Evolutionary conservation across 495 filamentous ascomycete genomes (phyloP).

Genomic region (Haplographium delicatum): DNA sequence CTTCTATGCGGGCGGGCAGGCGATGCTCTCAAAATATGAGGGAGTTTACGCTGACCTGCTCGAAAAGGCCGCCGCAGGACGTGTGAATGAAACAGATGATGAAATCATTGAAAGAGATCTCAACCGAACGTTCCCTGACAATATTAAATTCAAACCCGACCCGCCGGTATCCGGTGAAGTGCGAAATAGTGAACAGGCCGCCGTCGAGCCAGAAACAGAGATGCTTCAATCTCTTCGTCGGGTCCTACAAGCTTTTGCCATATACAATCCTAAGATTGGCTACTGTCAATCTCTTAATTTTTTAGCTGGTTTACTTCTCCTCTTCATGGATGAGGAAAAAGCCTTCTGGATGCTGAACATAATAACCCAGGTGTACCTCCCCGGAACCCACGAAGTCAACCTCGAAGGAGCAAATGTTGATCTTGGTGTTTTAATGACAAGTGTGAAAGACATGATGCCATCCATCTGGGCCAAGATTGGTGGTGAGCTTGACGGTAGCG

Average conservation of each 20-base stretch:
- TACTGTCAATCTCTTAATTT: slow-evolving; percentile 98
- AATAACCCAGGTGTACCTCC: slow-evolving; percentile 81
- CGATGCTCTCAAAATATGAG: slow-evolving; percentile 63
- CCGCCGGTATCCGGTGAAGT: slow-evolving; percentile 17
- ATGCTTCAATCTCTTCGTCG: slow-evolving; percentile 77
- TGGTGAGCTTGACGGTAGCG: slow-evolving; percentile 59
- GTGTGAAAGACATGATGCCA: slow-evolving; percentile 77
- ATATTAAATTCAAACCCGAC: slow-evolving; percentile 83
- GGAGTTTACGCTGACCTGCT: slow-evolving; percentile 71
- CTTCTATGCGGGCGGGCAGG: slow-evolving; percentile 89
- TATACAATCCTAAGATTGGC: slow-evolving; percentile 83
- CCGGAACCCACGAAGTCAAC: slow-evolving; percentile 86
- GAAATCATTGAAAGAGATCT: slow-evolving; percentile 95
- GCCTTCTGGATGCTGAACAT: slow-evolving; percentile 93
- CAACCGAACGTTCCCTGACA: slow-evolving; percentile 94
- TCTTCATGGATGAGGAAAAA: slow-evolving; percentile 88
- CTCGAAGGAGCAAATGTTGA: slow-evolving; percentile 93
- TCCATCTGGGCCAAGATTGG: slow-evolving; percentile 85
- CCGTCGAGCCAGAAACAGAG: slow-evolving; percentile 55
- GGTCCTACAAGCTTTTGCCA: slow-evolving; percentile 82
- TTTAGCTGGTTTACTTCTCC: slow-evolving; percentile 86
- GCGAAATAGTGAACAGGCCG: slow-evolving; percentile 7
- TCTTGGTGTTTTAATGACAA: slow-evolving; percentile 85
- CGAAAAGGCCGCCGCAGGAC: slow-evolving; percentile 53
- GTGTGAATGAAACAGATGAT: slow-evolving; percentile 62